Conservation (phyloP, 768 basidiomycete species). For the Fomitopsis pulvina region DNA sequence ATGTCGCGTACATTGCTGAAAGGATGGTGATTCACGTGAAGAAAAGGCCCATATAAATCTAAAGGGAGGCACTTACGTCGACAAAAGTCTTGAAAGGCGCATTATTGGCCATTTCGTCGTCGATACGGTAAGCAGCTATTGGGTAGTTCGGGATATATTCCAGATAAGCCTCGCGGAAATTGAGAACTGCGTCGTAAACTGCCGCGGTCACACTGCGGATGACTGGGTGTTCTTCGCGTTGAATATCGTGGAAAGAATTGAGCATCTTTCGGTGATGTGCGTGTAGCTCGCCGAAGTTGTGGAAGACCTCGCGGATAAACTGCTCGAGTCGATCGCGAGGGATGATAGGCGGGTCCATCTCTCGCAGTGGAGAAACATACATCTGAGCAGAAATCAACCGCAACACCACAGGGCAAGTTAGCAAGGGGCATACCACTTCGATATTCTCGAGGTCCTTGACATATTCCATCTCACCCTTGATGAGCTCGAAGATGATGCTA, state of each 20-base stretch:
- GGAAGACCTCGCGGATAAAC: slow-evolving; percentile 85
- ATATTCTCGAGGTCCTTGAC: slow-evolving; percentile 89
- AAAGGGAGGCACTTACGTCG: slow-evolving; percentile 53
- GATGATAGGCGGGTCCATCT: slow-evolving; percentile 73
- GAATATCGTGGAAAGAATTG: slow-evolving; percentile 77
- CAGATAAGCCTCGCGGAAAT: slow-evolving; percentile 90
- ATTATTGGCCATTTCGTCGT: slow-evolving; percentile 83
- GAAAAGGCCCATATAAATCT: not conserved
- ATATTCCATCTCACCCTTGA: slow-evolving; percentile 94
- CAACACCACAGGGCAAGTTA: not conserved
- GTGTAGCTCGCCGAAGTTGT: slow-evolving; percentile 76
- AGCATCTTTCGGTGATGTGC: slow-evolving; percentile 72
- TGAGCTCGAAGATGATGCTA: slow-evolving; percentile 90
- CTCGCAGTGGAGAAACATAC: slow-evolving; percentile 71
- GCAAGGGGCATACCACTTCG: slow-evolving; percentile 45
- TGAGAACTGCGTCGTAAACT: slow-evolving; percentile 82
- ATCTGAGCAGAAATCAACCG: slow-evolving; percentile 40
- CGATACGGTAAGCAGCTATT: slow-evolving; percentile 81
- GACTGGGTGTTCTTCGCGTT: slow-evolving; percentile 79
- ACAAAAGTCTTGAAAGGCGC: slow-evolving; percentile 74
- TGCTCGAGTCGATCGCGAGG: slow-evolving; percentile 58
- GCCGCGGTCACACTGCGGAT: slow-evolving; percentile 79
- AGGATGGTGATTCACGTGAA: not conserved
- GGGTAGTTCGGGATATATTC: slow-evolving; percentile 93
- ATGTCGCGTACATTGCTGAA: slow-evolving; percentile 48